Percentiles rank a stretch among this genome's conserved stretches.
These are phyloP conservation scores for Pichia sp. DNA, from an alignment of 1,139 yeast genomes.

Conservation along the genomic window DNA sequence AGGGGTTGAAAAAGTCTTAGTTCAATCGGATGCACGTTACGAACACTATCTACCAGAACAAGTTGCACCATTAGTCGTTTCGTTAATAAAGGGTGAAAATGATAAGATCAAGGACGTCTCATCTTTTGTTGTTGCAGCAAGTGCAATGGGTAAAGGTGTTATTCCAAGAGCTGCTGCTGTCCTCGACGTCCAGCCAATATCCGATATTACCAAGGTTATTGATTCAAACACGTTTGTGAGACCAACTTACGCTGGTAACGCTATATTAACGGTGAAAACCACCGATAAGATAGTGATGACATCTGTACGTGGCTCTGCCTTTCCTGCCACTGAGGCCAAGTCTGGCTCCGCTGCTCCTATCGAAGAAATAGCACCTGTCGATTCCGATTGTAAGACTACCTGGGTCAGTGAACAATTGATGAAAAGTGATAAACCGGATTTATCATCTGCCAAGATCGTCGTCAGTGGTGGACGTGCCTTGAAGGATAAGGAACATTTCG, in stretches of 20 bases:
- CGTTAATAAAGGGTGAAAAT: conserved; percentile 38
- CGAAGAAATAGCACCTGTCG: conserved; percentile 45
- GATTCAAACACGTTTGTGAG: conserved; percentile 68
- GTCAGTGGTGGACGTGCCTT: conserved; percentile 95
- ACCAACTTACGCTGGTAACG: conserved; percentile 96
- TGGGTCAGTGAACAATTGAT: conserved; percentile 72
- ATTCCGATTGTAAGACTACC: conserved; percentile 39
- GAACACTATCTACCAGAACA: conserved; percentile 63
- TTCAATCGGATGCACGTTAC: conserved; percentile 46
- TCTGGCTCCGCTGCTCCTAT: conserved; percentile 38
- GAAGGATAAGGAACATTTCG: conserved; percentile 85
- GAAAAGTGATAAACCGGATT: conserved; percentile 84
- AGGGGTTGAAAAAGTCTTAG: conserved; percentile 43
- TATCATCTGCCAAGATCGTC: conserved; percentile 73
- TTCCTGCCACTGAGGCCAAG: conserved; percentile 50
- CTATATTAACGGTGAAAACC: conserved; percentile 74
- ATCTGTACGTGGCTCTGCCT: conserved; percentile 83
- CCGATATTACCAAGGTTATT: conserved; percentile 70
- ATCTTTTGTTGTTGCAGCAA: conserved; percentile 76
- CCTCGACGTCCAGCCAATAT: conserved; percentile 80
- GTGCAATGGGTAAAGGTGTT: conserved; percentile 81
- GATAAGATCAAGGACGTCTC: conserved; percentile 52
- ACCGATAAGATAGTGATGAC: conserved; percentile 61
- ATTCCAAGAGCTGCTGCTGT: conserved; percentile 85
- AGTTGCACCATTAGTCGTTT: conserved; percentile 53